Conservation (phyloP, 345 rosid species). For the Lepidium sativum region DNA sequence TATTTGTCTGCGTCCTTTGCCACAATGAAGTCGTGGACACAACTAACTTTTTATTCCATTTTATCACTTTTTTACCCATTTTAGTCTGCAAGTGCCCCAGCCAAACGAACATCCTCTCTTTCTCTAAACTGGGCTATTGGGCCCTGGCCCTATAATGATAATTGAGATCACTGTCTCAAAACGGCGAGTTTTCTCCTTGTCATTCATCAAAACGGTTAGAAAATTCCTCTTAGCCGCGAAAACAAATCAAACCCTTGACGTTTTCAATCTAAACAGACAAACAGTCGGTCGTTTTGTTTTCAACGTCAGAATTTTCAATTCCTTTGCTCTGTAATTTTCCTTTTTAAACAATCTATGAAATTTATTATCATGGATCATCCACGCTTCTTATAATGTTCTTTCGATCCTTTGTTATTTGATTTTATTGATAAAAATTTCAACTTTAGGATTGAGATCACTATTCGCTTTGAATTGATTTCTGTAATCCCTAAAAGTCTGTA, state of each 20-base stretch:
- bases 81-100: too few relatives aligned
- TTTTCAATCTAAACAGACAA: neutral
- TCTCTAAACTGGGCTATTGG: too few relatives aligned
- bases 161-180: neutral
- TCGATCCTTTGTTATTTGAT: neutral
- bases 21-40: neutral
- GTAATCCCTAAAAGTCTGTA: conserved; percentile 36
- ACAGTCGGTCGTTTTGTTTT: neutral
- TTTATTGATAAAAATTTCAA: neutral
- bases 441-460: neutral
- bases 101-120: too few relatives aligned
- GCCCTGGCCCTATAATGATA: too few relatives aligned
- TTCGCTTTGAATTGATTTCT: neutral
- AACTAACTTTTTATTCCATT: neutral
- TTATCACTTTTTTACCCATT: neutral
- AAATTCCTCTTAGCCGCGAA: neutral
- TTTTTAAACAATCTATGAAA: neutral
- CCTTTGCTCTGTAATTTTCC: neutral
- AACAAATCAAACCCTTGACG: conserved; percentile 5
- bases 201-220: neutral
- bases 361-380: conserved; percentile 11
- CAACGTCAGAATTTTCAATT: neutral
- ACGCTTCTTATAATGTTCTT: neutral
- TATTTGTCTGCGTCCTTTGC: neutral
- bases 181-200: neutral